Evolutionary conservation across 805 yeast genomes (phyloP).

Genomic region (Saturnispora gosingensis): DNA sequence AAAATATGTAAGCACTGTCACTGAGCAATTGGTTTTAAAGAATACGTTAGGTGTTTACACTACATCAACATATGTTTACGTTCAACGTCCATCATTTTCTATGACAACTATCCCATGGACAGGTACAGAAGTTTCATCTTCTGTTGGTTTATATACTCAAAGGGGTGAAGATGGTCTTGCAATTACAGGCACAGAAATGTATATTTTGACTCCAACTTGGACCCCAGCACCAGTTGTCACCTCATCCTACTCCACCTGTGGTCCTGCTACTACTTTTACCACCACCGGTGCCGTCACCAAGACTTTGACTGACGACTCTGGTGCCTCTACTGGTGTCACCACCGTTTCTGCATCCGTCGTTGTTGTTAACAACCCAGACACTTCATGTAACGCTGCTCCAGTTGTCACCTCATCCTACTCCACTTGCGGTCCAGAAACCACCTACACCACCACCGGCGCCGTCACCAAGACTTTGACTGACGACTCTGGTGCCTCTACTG

Average conservation of each 20-base stretch:
- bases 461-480: not conserved
- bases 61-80: not conserved
- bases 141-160: not conserved
- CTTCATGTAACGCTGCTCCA: constrained; percentile 2
- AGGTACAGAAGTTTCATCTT: not conserved
- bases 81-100: constrained; percentile 3
- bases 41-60: constrained; percentile 3
- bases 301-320: too few relatives aligned
- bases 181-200: not conserved
- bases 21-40: not conserved
- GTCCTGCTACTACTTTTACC: constrained; percentile 3
- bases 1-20: constrained; percentile 3
- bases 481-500: too few relatives aligned
- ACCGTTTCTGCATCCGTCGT: not conserved
- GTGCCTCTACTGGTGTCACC: not conserved
- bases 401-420: not conserved
- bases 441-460: constrained; percentile 3
- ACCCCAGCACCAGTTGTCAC: not conserved
- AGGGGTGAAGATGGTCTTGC: constrained; percentile 3
- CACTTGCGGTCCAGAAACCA: constrained; percentile 1
- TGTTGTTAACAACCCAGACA: not conserved
- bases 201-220: not conserved
- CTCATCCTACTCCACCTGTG: not conserved
- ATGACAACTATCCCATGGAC: not conserved
- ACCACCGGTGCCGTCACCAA: not conserved